Percentiles rank a stretch among this genome's conserved stretches.
phyloP scores from a whole-genome alignment of 305 asterid species.

The Caryopteris hybrid region DNA sequence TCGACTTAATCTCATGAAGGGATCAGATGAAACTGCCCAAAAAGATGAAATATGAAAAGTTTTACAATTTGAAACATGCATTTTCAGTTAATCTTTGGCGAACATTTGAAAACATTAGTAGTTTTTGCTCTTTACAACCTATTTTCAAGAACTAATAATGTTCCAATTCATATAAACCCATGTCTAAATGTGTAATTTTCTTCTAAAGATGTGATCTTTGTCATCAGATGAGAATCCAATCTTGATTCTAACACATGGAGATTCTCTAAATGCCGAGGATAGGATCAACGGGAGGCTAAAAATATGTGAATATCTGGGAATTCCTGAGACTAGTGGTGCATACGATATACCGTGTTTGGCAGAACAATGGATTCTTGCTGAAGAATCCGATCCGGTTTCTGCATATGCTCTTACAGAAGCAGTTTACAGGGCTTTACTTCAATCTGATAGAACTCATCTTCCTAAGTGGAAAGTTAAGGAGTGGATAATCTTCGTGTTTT shows the following conservation, averaged over 20 bases:
- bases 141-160: too few relatives aligned
- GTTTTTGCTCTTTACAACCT: too few relatives aligned
- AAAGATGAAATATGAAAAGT: too few relatives aligned
- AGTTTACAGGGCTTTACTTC: conserved; percentile 50
- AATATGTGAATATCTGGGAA: conserved; percentile 50
- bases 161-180: too few relatives aligned
- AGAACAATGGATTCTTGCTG: conserved; percentile 57
- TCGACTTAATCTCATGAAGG: too few relatives aligned
- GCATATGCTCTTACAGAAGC: conserved; percentile 63
- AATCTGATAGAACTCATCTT: conserved; percentile 52
- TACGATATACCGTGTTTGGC: conserved; percentile 59
- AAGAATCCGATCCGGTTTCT: conserved; percentile 49
- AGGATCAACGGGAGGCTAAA: conserved; percentile 45
- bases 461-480: conserved; percentile 48
- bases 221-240: conserved; percentile 12
- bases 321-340: conserved; percentile 54
- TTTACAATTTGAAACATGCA: background rate
- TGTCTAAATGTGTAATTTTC: background rate
- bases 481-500: conserved; percentile 15
- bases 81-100: too few relatives aligned
- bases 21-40: too few relatives aligned
- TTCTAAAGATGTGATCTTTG: background rate
- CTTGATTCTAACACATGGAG: conserved; percentile 65
- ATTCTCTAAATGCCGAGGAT: conserved; percentile 38
- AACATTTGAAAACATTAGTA: too few relatives aligned